A percentile compares a stretch with the other conserved stretches of the same genome.
Conservation (phyloP, 164 flowering plant genomes). For the Echeveria elegans region DNA sequence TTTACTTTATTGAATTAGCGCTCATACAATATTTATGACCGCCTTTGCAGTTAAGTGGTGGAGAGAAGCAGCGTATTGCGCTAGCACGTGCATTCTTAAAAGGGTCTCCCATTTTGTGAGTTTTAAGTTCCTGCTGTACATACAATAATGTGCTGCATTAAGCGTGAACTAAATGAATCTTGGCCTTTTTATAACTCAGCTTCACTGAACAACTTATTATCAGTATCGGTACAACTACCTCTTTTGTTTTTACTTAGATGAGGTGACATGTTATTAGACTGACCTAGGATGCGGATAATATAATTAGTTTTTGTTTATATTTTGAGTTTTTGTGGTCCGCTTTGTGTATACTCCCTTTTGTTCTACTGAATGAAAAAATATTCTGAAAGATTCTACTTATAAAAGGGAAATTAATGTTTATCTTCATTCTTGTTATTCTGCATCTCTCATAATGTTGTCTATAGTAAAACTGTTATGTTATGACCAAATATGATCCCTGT, state of each 20-base stretch:
- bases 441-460: neutral
- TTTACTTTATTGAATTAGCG: neutral
- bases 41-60: slow-evolving; percentile 79
- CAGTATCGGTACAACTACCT: neutral
- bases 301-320: too few relatives aligned
- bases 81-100: slow-evolving; percentile 93
- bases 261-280: neutral
- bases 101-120: slow-evolving; percentile 78
- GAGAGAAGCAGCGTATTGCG: slow-evolving; percentile 97
- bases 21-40: slow-evolving; percentile 4
- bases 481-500: neutral
- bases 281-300: neutral
- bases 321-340: neutral
- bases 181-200: neutral
- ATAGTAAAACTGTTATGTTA: neutral
- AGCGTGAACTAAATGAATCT: neutral
- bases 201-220: neutral
- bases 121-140: neutral
- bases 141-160: neutral
- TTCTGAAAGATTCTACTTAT: neutral
- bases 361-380: neutral
- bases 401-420: neutral
- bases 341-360: too few relatives aligned
- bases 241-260: neutral
- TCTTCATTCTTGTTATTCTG: too few relatives aligned